Evolutionary conservation across 805 yeast genomes (phyloP).

Genomic region (Myxozyma melibiosi): DNA sequence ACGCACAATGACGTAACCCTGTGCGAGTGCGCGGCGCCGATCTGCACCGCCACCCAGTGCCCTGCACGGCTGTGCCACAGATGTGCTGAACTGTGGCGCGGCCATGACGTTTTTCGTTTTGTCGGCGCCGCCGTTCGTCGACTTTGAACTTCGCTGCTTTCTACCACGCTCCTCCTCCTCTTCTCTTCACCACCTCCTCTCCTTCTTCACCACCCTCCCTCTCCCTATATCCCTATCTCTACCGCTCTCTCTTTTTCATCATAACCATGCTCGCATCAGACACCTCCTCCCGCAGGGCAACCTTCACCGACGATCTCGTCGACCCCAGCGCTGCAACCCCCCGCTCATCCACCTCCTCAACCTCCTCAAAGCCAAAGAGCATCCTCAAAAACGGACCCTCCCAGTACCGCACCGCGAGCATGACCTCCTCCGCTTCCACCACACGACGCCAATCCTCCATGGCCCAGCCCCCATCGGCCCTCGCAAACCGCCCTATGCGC

Average conservation of each 20-base stretch:
- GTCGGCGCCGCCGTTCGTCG: background rate
- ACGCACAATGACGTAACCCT: conserved; percentile 4
- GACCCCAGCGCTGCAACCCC: background rate
- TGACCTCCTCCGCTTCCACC: conserved; percentile 1
- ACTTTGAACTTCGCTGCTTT: conserved; percentile 2
- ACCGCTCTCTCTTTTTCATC: background rate
- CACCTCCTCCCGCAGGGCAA: conserved; percentile 4
- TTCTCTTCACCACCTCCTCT: background rate
- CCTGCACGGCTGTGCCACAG: conserved; percentile 1
- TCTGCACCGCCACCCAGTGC: conserved; percentile 13
- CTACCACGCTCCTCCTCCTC: conserved; percentile 4
- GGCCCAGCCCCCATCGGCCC: conserved; percentile 9
- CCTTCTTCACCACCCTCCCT: background rate
- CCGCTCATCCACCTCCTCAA: conserved; percentile 4
- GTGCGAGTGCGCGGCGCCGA: conserved; percentile 5
- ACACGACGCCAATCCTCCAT: background rate
- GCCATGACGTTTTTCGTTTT: background rate
- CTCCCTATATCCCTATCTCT: background rate
- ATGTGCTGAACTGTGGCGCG: background rate
- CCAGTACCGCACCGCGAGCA: conserved; percentile 2
- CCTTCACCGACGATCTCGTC: conserved; percentile 4
- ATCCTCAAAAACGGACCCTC: conserved; percentile 10
- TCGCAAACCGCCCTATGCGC: conserved; percentile 8
- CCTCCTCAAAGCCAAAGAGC: conserved; percentile 9
- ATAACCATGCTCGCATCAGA: conserved; percentile 6